Percentiles rank a stretch among this genome's conserved stretches.
phyloP scores from a whole-genome alignment of 352 stramenopile species.

The Pythium periplocum region DNA sequence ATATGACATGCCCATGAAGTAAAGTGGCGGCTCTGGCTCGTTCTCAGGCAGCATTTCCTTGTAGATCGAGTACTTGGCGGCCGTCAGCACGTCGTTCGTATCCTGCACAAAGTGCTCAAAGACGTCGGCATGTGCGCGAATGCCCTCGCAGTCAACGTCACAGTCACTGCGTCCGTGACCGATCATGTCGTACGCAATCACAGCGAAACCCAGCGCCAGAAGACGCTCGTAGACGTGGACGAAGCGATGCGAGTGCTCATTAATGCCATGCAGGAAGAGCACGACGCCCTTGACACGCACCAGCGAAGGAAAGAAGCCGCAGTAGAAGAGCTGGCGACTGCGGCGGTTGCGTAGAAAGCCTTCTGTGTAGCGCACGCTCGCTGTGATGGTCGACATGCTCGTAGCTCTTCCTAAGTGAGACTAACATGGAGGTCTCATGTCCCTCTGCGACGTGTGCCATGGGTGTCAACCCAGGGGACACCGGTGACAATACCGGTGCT shows the following conservation, averaged over 20 bases:
- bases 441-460: conserved; percentile 26
- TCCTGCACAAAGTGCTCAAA: conserved; percentile 69
- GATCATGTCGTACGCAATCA: conserved; percentile 63
- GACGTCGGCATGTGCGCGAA: conserved; percentile 39
- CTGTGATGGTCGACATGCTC: too few species aligned
- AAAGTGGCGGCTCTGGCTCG: conserved; percentile 19
- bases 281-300: conserved; percentile 35
- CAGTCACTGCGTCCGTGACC: conserved; percentile 53
- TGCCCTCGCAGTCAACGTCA: conserved; percentile 13
- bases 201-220: conserved; percentile 34
- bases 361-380: conserved; percentile 2
- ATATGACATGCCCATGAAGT: conserved; percentile 70
- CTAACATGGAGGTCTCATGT: too few species aligned
- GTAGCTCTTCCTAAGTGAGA: neutral
- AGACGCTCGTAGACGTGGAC: conserved; percentile 50
- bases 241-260: conserved; percentile 58
- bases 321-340: conserved; percentile 40
- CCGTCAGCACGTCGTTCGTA: conserved; percentile 50
- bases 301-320: conserved; percentile 29
- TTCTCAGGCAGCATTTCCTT: conserved; percentile 1
- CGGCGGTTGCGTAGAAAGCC: conserved; percentile 7
- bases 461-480: too few species aligned
- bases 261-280: conserved; percentile 62
- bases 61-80: conserved; percentile 32
- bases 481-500: too few species aligned